Evolutionary conservation across 176 grass and related monocot genomes (phyloP), one percentile per base, ranked within the genome.

Genomic region (Cenchrus americanus): DNA sequence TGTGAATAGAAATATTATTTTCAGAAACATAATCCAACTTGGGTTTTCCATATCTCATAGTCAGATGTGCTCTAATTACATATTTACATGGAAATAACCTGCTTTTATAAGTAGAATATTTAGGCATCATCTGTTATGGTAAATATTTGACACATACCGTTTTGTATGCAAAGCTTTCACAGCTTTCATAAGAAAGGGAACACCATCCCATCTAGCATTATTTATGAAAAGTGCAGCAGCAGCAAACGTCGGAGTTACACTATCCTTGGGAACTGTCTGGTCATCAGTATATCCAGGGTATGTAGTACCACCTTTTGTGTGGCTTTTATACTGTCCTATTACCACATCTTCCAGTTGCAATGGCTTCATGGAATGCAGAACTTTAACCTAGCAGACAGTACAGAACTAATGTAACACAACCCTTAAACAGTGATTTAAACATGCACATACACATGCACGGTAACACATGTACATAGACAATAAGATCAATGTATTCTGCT

Each of bases 151-250:
- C 34, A 22, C 15, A 46, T 87, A 94, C 95, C 91, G 55, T 43
- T 91, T 93, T 50, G 86, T 88, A 66, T 97, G 90, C 79, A 98
- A 91, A 43, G 92, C 95, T 94, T 98, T 98, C 10, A 93, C 92
- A 76, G 92, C 87, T 83, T 95, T 98, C 95, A 98, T 95, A 54
- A 98, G 96, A 88, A 98, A 98, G 22, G 95, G 95, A 46, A 98
- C 92, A 76, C 95, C 95, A 73, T 98, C 95, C 95, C 95, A 98
- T 79, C 95, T 93, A 42, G 92, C 92, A 22, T 98, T 98, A 79
- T 98, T 92, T 75, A 95, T 95, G 32, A 95, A 98, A 65, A 98
- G 85, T 26, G 88, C 89, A 62, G 95, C 95, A 15, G 95, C 92
- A 61, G 95, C 92, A 82, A 93, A 98, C 17, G 95, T 95, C 27